Conservation (phyloP, 176 grass and related monocot genomes). For the Zoysia japonica region DNA sequence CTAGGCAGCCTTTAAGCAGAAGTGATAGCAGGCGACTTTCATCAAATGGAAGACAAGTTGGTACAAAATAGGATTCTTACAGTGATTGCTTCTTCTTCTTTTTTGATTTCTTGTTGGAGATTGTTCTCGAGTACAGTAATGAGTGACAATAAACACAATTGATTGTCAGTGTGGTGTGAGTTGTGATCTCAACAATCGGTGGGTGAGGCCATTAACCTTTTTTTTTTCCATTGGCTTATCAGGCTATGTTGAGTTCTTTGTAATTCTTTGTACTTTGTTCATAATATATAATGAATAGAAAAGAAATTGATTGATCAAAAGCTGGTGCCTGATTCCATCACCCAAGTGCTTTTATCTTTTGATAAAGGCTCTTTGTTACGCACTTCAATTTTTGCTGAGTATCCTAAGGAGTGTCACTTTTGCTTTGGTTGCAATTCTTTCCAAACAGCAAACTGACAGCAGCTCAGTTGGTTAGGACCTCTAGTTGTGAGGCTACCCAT, state of each 20-base stretch:
- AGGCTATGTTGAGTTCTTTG: constrained; percentile 56
- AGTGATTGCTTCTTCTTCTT: constrained; percentile 30
- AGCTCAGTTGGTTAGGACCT: too few species aligned
- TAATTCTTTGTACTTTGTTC: constrained; percentile 69
- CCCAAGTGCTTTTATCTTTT: constrained; percentile 43
- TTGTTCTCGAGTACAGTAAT: constrained; percentile 24
- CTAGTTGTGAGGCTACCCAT: too few species aligned
- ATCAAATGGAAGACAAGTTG: constrained; percentile 70
- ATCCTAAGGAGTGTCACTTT: constrained; percentile 38
- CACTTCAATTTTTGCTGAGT: constrained; percentile 31
- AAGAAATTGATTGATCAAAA: constrained; percentile 54
- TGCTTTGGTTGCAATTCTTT: constrained; percentile 40
- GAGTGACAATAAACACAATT: constrained; percentile 86
- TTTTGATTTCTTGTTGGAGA: constrained; percentile 33
- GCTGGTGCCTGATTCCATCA: constrained; percentile 36
- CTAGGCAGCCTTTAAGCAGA: constrained; percentile 51
- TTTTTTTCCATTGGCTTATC: constrained; percentile 61
- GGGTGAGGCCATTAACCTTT: constrained; percentile 61
- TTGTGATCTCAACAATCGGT: constrained; percentile 58
- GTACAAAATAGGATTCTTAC: constrained; percentile 58
- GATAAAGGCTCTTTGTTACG: constrained; percentile 35
- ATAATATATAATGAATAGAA: constrained; percentile 82
- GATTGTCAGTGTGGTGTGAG: constrained; percentile 71
- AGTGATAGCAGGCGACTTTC: constrained; percentile 68
- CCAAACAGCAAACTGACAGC: background rate